phyloP scores from a whole-genome alignment of 140 eudicot species.

The Senecio squalidus region DNA sequence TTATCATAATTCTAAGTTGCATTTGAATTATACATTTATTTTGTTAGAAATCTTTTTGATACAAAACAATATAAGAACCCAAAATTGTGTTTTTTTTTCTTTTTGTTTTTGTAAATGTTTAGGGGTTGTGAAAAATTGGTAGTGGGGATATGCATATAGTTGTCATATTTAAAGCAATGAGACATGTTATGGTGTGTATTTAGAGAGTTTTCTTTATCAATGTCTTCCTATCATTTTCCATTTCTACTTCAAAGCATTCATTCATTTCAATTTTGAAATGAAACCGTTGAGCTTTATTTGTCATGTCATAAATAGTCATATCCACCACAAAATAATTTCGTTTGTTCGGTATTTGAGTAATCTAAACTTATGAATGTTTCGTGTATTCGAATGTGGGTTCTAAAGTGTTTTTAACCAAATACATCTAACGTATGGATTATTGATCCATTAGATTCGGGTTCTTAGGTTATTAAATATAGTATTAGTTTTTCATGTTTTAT shows the following conservation, averaged over 20 bases:
- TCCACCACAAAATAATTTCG: not conserved
- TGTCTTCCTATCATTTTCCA: conserved; percentile 23
- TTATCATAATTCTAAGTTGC: too few relatives aligned
- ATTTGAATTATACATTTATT: too few relatives aligned
- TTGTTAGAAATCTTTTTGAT: too few relatives aligned
- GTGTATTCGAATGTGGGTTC: too few relatives aligned
- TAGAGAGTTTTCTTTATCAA: conserved; percentile 29
- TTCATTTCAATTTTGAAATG: conserved; percentile 20
- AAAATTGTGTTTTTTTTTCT: not conserved
- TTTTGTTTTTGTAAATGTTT: not conserved
- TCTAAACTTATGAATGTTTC: too few relatives aligned
- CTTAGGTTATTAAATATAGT: too few relatives aligned
- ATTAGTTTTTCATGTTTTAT: too few relatives aligned
- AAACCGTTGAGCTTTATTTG: conserved; percentile 18
- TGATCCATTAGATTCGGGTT: too few relatives aligned
- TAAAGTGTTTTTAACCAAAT: too few relatives aligned
- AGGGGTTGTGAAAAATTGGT: conserved; percentile 25
- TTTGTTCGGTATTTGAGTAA: not conserved
- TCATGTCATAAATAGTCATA: conserved; percentile 24
- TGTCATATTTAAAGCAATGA: conserved; percentile 33
- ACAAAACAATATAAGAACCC: too few relatives aligned
- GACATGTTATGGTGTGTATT: conserved; percentile 28
- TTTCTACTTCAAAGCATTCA: conserved; percentile 27
- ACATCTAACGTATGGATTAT: too few relatives aligned
- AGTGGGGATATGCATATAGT: conserved; percentile 25